A percentile compares a stretch with the other conserved stretches of the same genome.
These are phyloP conservation scores for Helichrysum umbraculigerum DNA, from an alignment of 129 eudicot genomes.

Conservation along the genomic window DNA sequence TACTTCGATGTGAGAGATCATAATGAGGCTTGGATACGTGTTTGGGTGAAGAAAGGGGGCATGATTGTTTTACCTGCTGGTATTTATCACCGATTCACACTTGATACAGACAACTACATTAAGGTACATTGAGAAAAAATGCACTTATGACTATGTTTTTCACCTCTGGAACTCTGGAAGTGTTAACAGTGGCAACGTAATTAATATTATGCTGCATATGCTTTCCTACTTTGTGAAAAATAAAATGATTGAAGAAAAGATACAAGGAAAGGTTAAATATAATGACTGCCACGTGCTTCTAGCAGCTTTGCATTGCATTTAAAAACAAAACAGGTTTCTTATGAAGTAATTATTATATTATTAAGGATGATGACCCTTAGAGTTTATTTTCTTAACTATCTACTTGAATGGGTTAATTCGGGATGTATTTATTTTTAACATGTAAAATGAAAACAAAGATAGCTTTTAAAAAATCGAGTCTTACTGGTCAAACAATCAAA, in stretches of 20 bases:
- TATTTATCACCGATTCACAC: conserved; percentile 94
- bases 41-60: conserved; percentile 94
- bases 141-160: background rate
- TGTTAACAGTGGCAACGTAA: background rate
- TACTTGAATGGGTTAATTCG: background rate
- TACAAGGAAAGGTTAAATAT: background rate
- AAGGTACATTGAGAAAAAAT: conserved; percentile 50
- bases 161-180: background rate
- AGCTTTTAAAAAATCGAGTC: background rate
- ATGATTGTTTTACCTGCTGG: conserved; percentile 99
- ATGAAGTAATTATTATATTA: background rate
- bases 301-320: background rate
- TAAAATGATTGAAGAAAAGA: background rate
- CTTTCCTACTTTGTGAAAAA: background rate
- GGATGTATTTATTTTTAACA: background rate
- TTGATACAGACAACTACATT: conserved; percentile 85
- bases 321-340: background rate
- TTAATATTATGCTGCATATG: background rate
- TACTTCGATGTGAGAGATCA: conserved; percentile 95
- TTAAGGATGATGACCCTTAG: background rate
- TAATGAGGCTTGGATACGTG: conserved; percentile 86
- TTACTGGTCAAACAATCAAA: background rate
- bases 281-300: background rate
- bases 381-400: background rate
- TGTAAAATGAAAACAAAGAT: background rate